phyloP scores from a whole-genome alignment of 352 stramenopile genomes.

The Phytophthora colocasiae region DNA sequence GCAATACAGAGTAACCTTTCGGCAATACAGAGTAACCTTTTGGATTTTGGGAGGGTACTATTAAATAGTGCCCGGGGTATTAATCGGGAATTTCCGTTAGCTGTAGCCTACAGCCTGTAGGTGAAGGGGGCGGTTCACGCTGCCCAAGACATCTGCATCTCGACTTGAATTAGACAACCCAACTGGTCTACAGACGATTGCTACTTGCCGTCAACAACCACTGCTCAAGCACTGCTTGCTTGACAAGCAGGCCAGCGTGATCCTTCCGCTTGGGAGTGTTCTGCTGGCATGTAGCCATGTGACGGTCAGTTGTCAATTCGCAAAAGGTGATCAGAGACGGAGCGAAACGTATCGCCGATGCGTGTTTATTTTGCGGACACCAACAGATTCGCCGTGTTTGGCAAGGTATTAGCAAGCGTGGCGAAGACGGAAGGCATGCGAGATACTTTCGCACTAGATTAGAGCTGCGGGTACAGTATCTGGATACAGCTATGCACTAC shows the following conservation, averaged over 20 bases:
- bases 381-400: conserved; percentile 3
- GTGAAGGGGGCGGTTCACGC: not conserved
- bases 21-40: too few relatives aligned
- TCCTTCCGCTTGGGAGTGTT: not conserved
- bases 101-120: not conserved
- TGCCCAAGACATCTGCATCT: conserved; percentile 7
- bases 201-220: not conserved
- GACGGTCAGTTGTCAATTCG: conserved; percentile 3
- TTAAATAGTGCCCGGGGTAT: too few relatives aligned
- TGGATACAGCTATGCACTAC: too few relatives aligned
- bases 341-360: conserved; percentile 6
- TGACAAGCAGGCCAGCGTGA: not conserved
- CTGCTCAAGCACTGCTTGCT: too few relatives aligned
- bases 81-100: too few relatives aligned
- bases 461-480: too few relatives aligned
- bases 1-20: too few relatives aligned
- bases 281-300: conserved; percentile 6
- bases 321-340: conserved; percentile 10
- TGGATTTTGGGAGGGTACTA: too few relatives aligned
- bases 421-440: too few relatives aligned
- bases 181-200: not conserved
- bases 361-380: conserved; percentile 1
- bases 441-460: too few relatives aligned
- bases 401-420: conserved; percentile 7
- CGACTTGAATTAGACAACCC: not conserved